Conservation (phyloP, 805 yeast genomes). For the Candida ovalis region DNA sequence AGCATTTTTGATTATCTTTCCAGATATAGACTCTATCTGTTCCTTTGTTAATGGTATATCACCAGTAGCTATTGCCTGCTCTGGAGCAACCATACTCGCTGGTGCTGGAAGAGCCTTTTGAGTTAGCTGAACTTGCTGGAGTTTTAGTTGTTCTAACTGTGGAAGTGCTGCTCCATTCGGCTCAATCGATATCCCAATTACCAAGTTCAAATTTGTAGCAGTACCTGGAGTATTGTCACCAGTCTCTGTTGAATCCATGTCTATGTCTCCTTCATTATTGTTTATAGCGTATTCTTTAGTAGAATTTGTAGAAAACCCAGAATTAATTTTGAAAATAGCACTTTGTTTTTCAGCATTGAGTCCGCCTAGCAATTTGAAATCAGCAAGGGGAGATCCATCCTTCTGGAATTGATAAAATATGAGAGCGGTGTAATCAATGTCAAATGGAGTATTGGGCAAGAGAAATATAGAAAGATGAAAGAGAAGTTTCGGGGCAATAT, state of each 20-base stretch:
- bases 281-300: constrained; percentile 2
- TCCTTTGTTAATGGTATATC: constrained; percentile 19
- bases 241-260: constrained; percentile 33
- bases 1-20: constrained; percentile 86
- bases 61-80: constrained; percentile 32
- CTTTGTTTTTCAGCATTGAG: constrained; percentile 70
- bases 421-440: constrained; percentile 71
- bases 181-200: constrained; percentile 89
- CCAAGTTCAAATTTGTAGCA: constrained; percentile 3
- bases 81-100: constrained; percentile 33
- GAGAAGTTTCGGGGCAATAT: constrained; percentile 50
- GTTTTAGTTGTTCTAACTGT: constrained; percentile 38
- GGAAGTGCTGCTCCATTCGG: constrained; percentile 63
- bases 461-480: constrained; percentile 82
- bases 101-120: constrained; percentile 23
- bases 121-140: constrained; percentile 15
- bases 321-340: constrained; percentile 80
- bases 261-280: constrained; percentile 40
- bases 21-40: constrained; percentile 59
- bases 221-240: constrained; percentile 8
- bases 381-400: constrained; percentile 33
- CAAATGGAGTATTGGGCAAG: constrained; percentile 75
- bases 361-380: constrained; percentile 66
- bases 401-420: constrained; percentile 83
- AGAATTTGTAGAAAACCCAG: constrained; percentile 26